Base-by-base conservation (phyloP, 208 protist species). In the Leishmania martiniquensis region DNA sequence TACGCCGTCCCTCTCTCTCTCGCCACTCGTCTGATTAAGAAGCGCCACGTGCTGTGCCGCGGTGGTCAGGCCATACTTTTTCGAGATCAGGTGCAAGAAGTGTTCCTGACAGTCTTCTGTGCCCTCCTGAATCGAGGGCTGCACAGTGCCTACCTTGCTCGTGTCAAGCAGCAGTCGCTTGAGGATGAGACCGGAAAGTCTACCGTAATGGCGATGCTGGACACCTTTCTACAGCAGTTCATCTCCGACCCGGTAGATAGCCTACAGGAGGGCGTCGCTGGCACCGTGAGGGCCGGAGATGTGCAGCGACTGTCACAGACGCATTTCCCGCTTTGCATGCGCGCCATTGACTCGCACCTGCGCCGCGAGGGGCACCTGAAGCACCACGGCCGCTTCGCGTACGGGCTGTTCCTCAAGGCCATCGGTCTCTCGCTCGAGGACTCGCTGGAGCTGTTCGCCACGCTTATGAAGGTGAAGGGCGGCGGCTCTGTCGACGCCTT, bases 281-380 rank as follows among this genome's bases (percentile, higher is more conserved):
- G 91, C 22, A 70, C 84, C n/a, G 84, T 97, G 70, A 70, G 77
- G 39, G 89, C 86, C 12, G 86, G 88, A 39, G 95, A 98, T 76
- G 92, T 98, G 45, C 89, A 87, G 65, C 69, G 85, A 25, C 83
- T 97, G 15, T 91, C 95, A 13, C 86, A 93, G 77, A 90, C 87
- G 42, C 95, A 98, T 83, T 97, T 97, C 76, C 94, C 95, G n/a
- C 87, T 91, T 29, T 98, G 95, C 86, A 98, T 98, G 95, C 88
- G 92, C 25, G 89, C 90, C 73, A 80, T 97, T 22, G 93, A 98
- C 83, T 68, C 80, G 47, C 92, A 96, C 72, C 84, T 98, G 76
- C 88, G 92, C 39, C 84, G 87, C 29, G 90, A 94, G 54, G 91
- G 92, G 5, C 93, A 98, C 76, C 85, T 98, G 39, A 98, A 97